Evolutionary conservation across 108 stramenopile species (phyloP), one percentile per base, ranked within the genome.

Genomic region (Cyclotella atomus): DNA sequence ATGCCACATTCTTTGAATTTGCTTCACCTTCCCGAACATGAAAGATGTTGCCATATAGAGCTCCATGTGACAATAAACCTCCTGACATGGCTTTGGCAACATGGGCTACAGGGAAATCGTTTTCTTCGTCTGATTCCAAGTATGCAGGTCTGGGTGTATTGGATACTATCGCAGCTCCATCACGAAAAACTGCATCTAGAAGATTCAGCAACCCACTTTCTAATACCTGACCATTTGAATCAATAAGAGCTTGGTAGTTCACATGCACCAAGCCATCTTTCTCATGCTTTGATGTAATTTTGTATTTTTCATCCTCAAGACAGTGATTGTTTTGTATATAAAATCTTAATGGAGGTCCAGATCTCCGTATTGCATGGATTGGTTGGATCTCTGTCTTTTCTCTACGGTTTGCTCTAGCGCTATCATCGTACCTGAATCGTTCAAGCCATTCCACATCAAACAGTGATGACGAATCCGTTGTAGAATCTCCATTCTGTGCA

Each of bases 11-110:
- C 47, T 84, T 79, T 25, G 88, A 80, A 47, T 82, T 56, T 0
- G 67, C 47, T 65, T 75, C 74, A 17, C 77, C 76, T 15, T 73
- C 72, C 21, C 81, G 57, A 24, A 93, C 92, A 35, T 88, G 87
- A 75, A 93, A 93, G 28, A 85, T 79, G 71, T 88, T 83, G 15
- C 90, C 92, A 63, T 93, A 93, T n/a, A 93, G 66, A 25, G 77
- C 57, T 50, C 92, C 92, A 71, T 93, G 92, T 14, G 92, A 93
- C 35, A 93, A 67, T 5, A 49, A 16, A 1, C 90, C 89, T 24
- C 85, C 89, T 28, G 82, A 77, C 56, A 88, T 74, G 33, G 75
- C 60, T 56, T 65, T 76, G 29, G 86, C 91, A 15, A 92, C 36
- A 47, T 83, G 60, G 16, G 79, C 77, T 12, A 89, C 89, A 8